Evolutionary conservation across 2,329 filamentous ascomycete species (phyloP), one percentile per base, ranked within the genome.

Genomic region (Cytospora schulzeri): DNA sequence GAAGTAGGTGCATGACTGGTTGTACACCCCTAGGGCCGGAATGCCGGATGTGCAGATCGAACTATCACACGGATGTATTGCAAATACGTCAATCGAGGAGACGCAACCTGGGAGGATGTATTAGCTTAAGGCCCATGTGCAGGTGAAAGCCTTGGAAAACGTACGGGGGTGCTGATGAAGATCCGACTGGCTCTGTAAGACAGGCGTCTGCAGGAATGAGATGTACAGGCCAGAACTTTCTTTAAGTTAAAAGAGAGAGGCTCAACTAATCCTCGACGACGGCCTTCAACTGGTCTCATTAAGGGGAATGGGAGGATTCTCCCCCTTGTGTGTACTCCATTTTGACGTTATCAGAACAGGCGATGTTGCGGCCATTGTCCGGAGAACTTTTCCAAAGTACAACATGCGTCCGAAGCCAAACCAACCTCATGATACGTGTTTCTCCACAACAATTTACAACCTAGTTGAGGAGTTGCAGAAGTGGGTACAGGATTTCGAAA

Each of bases 401-500:
- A 50, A 45, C 14, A 19, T 15, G 45, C 45, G 19, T 22, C n/a
- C n/a, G 45, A 48, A n/a, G 22, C 51, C 59, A 56, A 35, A 56
- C 59, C 6, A 17, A 50, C n/a, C 29, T 51, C 60, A 26, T 29
- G 52, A 62, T 51, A 31, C n/a, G 52, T 51, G 38, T 38, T n/a
- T 62, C 52, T 38, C 60, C 60, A 62, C 60, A 29, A 17, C 60
- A 56, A 62, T 50, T 56, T 56, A 14, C 22, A 50, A 54, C 15
- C 52, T 31, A 55, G 59, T 22, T 15, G 51, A 61, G 50, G 24
- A 29, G 33, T n/a, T 29, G 51, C 51, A 61, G 59, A 62, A 62
- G 60, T 62, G 60, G 60, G 31, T 62, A 50, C 60, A 38, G 19
- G 52, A 56, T 62, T n/a, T 56, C n/a, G n/a, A n/a, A 28, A 45